Percentiles rank a stretch among this genome's conserved stretches.
phyloP scores from a whole-genome alignment of 2,329 filamentous ascomycete species.

The Pseudofabraea citricarpa region DNA sequence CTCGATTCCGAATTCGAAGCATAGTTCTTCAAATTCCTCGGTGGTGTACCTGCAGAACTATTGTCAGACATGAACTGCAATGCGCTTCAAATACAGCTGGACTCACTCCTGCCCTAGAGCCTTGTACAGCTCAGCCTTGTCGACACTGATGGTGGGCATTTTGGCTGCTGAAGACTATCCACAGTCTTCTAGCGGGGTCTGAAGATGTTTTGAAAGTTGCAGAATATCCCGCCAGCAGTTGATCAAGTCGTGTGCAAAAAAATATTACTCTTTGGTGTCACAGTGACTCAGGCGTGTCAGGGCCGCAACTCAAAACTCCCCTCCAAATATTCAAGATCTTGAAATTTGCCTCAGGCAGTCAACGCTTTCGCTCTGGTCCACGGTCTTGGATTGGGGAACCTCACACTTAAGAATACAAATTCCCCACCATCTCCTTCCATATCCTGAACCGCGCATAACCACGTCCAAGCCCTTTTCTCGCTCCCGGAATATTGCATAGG shows the following conservation, averaged over 20 bases:
- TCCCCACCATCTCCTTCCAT: neutral
- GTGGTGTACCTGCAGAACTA: constrained; percentile 67
- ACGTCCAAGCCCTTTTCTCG: neutral
- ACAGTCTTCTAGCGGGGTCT: too few relatives aligned
- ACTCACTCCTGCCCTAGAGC: constrained; percentile 82
- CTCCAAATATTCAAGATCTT: neutral
- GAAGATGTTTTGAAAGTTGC: too few relatives aligned
- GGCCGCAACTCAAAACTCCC: neutral
- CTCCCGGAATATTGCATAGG: neutral
- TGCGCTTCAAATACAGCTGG: constrained; percentile 17
- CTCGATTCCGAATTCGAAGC: constrained; percentile 96
- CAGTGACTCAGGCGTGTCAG: neutral
- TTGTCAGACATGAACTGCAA: constrained; percentile 18
- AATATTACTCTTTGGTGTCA: too few relatives aligned
- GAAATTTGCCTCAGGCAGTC: neutral
- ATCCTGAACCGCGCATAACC: neutral
- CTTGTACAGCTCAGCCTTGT: constrained; percentile 94
- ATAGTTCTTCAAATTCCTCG: constrained; percentile 92
- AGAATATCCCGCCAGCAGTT: too few relatives aligned
- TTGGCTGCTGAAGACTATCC: constrained; percentile 28
- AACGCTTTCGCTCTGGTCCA: neutral
- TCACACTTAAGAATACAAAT: neutral
- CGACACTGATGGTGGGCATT: constrained; percentile 95
- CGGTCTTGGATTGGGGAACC: neutral
- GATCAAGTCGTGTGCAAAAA: too few relatives aligned